A percentile compares a stretch with the other conserved stretches of the same genome.
Evolutionary conservation across 2,329 filamentous ascomycete genomes (phyloP).

Genomic region (Xylaria sp.): DNA sequence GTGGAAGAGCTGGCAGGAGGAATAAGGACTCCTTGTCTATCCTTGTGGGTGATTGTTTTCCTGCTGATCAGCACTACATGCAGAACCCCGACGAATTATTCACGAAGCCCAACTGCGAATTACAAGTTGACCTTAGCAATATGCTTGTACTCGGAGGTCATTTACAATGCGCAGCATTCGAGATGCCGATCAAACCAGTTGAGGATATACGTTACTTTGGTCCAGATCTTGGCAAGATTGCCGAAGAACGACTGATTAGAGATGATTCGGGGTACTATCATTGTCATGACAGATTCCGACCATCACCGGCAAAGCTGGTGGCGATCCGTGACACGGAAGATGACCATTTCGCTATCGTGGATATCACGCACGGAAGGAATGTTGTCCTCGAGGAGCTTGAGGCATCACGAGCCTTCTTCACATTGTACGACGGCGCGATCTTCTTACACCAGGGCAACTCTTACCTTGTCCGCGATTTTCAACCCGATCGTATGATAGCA

Average conservation of each 20-base stretch:
- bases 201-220: constrained; percentile 79
- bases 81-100: constrained; percentile 91
- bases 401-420: constrained; percentile 89
- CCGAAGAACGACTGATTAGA: constrained; percentile 64
- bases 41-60: constrained; percentile 80
- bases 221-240: constrained; percentile 63
- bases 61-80: constrained; percentile 96
- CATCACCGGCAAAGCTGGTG: constrained; percentile 75
- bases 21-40: constrained; percentile 93
- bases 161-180: constrained; percentile 88
- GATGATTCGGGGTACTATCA: constrained; percentile 83
- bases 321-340: constrained; percentile 84
- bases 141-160: constrained; percentile 90
- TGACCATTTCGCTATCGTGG: constrained; percentile 89
- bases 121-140: constrained; percentile 89
- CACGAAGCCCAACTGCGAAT: constrained; percentile 79
- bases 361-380: constrained; percentile 78
- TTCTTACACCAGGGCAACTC: constrained; percentile 94
- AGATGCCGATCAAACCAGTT: constrained; percentile 81
- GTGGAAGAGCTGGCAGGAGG: constrained; percentile 81
- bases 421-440: constrained; percentile 93
- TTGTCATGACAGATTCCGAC: constrained; percentile 81
- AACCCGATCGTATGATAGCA: constrained; percentile 72
- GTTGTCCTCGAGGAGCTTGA: constrained; percentile 92
- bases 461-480: constrained; percentile 87